Base-by-base conservation (phyloP, 2,329 filamentous ascomycete species). In the Exutisphaerella laricina region DNA sequence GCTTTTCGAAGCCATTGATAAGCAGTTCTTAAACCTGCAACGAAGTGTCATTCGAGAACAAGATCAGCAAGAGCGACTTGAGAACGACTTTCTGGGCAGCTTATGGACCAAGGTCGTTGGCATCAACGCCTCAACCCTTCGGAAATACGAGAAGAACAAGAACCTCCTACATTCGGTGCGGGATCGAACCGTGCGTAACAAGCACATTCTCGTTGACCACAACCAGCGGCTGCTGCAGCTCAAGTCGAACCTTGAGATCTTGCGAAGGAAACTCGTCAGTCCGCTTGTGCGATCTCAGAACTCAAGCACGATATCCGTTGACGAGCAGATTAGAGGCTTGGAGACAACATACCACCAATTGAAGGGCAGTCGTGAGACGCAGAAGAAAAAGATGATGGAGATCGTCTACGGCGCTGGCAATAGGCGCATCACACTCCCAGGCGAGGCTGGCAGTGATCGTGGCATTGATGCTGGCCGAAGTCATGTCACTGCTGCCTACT, bases 61-160 rank as follows among this genome's bases (percentile, higher is more conserved):
- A 14, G 82, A 85, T 50, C 77, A 78, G 4, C 88, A 96, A 61
- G 87, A 95, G 50, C 81, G 83, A 30, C 73, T 81, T 21, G 85
- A 94, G 62, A 81, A 80, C 49, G 88, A 95, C 58, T 76, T 92
- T 57, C 80, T 96, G 31, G 82, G 83, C 2, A 84, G 81, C 2
- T 76, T 96, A 6, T 97, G 90, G 90, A 85, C 85, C 2, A 81
- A 83, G 34, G 79, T 94, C 16, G 79, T 96, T 1, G 89, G 88
- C 1, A 74, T 84, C 28, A 84, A 85, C 58, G 80, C 84, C 5
- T 74, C 74, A 32, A 77, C 83, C 53, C 74, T 95, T n/a, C 78
- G 80, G 60, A 96, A 96, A 65, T 96, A 88, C 66, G 88, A 95
- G 64, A 87, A 85, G 67, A 97, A 97, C 71, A 83, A 84, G 49